Percentiles rank a stretch among this genome's conserved stretches.
Evolutionary conservation across 306 rosid species (phyloP).

Genomic region (Casuarina glauca): DNA sequence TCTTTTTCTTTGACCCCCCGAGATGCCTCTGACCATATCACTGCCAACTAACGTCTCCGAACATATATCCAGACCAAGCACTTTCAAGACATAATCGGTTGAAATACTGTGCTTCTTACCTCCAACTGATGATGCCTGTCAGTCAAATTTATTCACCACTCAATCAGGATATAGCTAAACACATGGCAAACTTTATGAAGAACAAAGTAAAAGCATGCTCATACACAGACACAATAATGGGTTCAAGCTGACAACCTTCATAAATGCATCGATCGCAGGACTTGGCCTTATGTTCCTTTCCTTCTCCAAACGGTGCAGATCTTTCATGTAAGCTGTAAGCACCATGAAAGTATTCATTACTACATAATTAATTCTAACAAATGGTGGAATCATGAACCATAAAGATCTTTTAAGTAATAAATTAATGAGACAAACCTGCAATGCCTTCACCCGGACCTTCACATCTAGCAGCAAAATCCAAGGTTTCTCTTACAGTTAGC

Average conservation of each 20-base stretch:
- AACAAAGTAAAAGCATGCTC: background rate
- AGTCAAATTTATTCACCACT: conserved; percentile 25
- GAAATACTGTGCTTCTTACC: conserved; percentile 73
- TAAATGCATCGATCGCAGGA: conserved; percentile 83
- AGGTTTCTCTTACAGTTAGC: conserved; percentile 80
- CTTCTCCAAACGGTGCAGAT: conserved; percentile 48
- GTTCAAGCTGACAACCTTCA: conserved; percentile 61
- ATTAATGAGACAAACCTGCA: conserved; percentile 46
- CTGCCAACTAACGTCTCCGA: conserved; percentile 82
- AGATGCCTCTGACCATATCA: conserved; percentile 82
- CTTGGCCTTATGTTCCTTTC: conserved; percentile 68
- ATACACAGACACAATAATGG: background rate
- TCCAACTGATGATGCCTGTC: conserved; percentile 82
- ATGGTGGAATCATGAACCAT: background rate
- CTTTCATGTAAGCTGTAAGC: conserved; percentile 47
- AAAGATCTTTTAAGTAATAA: background rate
- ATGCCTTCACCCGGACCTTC: conserved; percentile 81
- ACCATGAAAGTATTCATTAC: background rate
- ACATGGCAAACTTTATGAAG: background rate
- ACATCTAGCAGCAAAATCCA: conserved; percentile 94
- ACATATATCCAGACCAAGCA: conserved; percentile 85
- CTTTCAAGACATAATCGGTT: conserved; percentile 78
- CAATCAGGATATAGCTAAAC: background rate
- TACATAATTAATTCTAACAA: background rate
- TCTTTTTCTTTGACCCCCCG: conserved; percentile 93